phyloP scores from a whole-genome alignment of 2,329 filamentous ascomycete species.

The Ophiostoma quercus region DNA sequence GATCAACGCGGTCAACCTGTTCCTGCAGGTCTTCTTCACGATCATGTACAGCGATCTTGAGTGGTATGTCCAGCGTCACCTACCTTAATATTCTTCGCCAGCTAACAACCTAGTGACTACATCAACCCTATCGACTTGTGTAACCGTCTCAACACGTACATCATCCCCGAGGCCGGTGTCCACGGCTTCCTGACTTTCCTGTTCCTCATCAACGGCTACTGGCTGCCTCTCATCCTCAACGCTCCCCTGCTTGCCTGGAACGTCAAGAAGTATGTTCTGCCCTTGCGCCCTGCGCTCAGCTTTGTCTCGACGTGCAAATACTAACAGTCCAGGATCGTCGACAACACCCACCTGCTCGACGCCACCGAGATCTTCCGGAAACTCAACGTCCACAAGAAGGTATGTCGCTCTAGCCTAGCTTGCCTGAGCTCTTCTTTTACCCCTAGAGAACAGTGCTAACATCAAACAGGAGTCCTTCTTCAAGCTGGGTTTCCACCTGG shows the following conservation, averaged over 20 bases:
- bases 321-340: constrained; percentile 65
- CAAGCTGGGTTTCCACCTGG: constrained; percentile 95
- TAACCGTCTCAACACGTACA: constrained; percentile 99
- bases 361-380: constrained; percentile 99
- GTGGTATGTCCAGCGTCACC: constrained; percentile 62
- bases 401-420: constrained; percentile 35
- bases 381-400: constrained; percentile 98
- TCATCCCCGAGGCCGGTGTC: constrained; percentile 95
- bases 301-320: background rate
- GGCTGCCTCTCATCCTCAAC: constrained; percentile 88
- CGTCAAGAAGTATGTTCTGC: constrained; percentile 79
- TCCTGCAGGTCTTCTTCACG: constrained; percentile 99
- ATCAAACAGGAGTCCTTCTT: constrained; percentile 82
- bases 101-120: constrained; percentile 67
- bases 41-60: constrained; percentile 99
- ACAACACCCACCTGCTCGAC: constrained; percentile 94
- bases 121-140: constrained; percentile 99
- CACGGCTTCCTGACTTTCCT: constrained; percentile 93
- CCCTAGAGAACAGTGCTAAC: constrained; percentile 5
- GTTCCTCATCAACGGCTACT: constrained; percentile 98
- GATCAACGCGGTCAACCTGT: constrained; percentile 99
- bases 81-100: background rate
- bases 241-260: constrained; percentile 90
- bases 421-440: no score
- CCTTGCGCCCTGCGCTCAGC: background rate